phyloP scores from a whole-genome alignment of 805 yeast species.

The Candida fluviatilis region DNA sequence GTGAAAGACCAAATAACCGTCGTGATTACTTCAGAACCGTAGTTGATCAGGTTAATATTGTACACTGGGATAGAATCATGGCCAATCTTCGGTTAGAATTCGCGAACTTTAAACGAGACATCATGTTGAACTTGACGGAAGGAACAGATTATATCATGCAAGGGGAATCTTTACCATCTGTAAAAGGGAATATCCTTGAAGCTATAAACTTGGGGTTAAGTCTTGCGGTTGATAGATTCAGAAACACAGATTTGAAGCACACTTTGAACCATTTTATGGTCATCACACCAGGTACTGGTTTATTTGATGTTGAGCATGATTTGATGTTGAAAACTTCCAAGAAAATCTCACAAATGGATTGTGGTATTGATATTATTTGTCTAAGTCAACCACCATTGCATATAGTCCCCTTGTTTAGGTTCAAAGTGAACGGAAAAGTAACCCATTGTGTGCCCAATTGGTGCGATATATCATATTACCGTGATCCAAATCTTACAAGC shows the following conservation, averaged over 20 bases:
- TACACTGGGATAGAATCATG: slow-evolving; percentile 92
- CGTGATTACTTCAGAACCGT: slow-evolving; percentile 88
- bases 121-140: slow-evolving; percentile 41
- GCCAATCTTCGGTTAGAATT: slow-evolving; percentile 80
- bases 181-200: slow-evolving; percentile 85
- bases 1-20: slow-evolving; percentile 65
- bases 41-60: slow-evolving; percentile 87
- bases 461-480: slow-evolving; percentile 93
- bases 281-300: slow-evolving; percentile 89
- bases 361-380: slow-evolving; percentile 85
- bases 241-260: slow-evolving; percentile 82
- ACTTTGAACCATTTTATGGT: slow-evolving; percentile 88
- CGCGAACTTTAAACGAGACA: slow-evolving; percentile 72
- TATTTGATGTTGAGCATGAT: slow-evolving; percentile 86
- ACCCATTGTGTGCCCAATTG: slow-evolving; percentile 87
- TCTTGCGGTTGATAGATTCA: slow-evolving; percentile 68
- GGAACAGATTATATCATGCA: slow-evolving; percentile 32
- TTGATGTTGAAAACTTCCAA: slow-evolving; percentile 70
- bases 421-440: slow-evolving; percentile 45
- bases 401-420: slow-evolving; percentile 83
- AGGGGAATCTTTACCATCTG: slow-evolving; percentile 76
- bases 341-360: slow-evolving; percentile 70
- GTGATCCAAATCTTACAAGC: slow-evolving; percentile 41
- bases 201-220: slow-evolving; percentile 83
- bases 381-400: slow-evolving; percentile 89